Evolutionary conservation across 495 filamentous ascomycete species (phyloP).

Genomic region (Podospora pseudopauciseta): DNA sequence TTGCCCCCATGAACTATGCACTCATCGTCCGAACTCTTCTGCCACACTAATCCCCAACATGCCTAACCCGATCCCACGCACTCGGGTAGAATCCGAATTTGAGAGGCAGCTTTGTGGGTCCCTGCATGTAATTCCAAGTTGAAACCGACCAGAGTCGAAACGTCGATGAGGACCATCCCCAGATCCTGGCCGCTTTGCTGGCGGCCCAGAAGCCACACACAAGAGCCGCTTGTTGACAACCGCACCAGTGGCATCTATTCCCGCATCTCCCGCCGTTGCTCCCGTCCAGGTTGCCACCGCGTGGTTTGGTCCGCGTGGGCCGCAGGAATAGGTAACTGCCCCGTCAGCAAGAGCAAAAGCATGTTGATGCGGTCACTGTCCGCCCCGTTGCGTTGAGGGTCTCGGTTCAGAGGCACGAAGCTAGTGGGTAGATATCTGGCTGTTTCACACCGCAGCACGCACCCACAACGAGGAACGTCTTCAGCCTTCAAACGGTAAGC

Average conservation of each 20-base stretch:
- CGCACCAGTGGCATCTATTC: neutral
- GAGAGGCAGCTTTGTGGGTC: slow-evolving; percentile 15
- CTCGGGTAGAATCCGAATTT: slow-evolving; percentile 14
- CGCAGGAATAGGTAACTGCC: neutral
- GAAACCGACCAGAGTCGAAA: slow-evolving; percentile 8
- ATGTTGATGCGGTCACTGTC: neutral
- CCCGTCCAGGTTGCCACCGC: slow-evolving; percentile 7
- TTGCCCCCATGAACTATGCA: slow-evolving; percentile 3
- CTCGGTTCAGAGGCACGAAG: neutral
- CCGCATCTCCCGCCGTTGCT: slow-evolving; percentile 9
- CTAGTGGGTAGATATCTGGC: neutral
- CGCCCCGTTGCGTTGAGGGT: slow-evolving; percentile 5
- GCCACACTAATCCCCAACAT: neutral
- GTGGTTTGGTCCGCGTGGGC: slow-evolving; percentile 3
- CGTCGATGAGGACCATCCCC: neutral
- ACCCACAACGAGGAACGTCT: neutral
- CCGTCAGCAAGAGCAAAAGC: neutral
- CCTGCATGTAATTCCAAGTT: slow-evolving; percentile 10
- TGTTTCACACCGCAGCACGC: slow-evolving; percentile 4
- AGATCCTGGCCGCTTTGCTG: neutral
- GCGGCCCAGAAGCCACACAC: neutral
- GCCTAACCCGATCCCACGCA: slow-evolving; percentile 22
- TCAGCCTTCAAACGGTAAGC: slow-evolving; percentile 6
- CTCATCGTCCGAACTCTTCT: slow-evolving; percentile 10
- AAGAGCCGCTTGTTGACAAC: slow-evolving; percentile 6